Conservation (phyloP, 2,329 filamentous ascomycete species). For the Nemania abortiva region DNA sequence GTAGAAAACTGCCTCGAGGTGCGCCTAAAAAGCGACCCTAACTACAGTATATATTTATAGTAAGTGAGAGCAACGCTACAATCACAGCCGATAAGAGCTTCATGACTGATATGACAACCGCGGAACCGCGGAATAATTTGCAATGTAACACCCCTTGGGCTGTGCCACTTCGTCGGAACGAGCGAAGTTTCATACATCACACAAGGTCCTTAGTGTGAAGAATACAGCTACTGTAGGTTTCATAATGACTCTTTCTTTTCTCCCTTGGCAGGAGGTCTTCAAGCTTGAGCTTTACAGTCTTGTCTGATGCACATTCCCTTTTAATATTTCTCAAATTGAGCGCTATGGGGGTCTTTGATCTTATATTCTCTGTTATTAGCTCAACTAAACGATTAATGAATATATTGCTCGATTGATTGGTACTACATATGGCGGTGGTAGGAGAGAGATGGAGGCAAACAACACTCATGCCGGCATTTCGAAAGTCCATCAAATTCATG, state of each 20-base stretch:
- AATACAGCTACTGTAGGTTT: background rate
- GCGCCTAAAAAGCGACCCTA: background rate
- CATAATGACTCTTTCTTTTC: background rate
- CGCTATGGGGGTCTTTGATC: background rate
- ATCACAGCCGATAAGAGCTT: background rate
- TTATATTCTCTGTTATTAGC: background rate
- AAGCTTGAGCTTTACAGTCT: background rate
- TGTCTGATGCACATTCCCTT: background rate
- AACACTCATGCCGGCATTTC: background rate
- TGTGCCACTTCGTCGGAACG: background rate
- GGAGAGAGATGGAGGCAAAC: background rate
- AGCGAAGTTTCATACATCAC: background rate
- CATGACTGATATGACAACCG: background rate
- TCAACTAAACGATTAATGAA: background rate
- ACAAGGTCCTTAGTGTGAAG: background rate
- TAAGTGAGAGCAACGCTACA: background rate
- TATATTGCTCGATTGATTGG: background rate
- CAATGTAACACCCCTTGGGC: background rate
- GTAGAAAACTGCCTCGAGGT: too few relatives aligned
- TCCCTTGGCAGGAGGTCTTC: background rate
- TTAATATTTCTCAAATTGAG: background rate
- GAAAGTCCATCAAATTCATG: conserved; percentile 1
- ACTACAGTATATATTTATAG: background rate
- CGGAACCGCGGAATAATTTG: background rate
- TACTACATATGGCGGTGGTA: background rate